phyloP scores from a whole-genome alignment of 441 rosid genomes.

The Populus hybrid region DNA sequence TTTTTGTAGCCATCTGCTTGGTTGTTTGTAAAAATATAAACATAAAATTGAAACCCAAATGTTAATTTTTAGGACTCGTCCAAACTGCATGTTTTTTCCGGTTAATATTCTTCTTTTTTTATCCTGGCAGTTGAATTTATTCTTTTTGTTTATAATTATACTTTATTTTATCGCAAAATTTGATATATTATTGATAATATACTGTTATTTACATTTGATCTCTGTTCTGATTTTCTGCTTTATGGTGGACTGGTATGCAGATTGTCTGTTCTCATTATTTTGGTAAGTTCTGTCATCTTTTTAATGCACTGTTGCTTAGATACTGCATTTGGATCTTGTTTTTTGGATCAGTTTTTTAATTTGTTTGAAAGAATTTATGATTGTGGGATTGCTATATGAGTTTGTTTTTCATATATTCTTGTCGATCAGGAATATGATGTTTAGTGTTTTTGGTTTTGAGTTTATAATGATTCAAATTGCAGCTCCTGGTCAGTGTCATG shows the following conservation, averaged over 20 bases:
- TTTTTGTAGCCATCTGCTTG: neutral
- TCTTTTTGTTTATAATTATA: too few relatives aligned
- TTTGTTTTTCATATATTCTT: neutral
- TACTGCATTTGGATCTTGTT: neutral
- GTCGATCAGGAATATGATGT: neutral
- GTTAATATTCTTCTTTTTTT: too few relatives aligned
- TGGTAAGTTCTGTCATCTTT: constrained; percentile 29
- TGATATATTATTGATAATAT: neutral
- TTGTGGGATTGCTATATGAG: neutral
- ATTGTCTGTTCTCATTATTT: constrained; percentile 35
- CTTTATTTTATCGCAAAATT: neutral
- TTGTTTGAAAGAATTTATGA: neutral
- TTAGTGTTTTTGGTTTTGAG: neutral
- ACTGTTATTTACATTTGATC: neutral
- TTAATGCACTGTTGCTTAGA: neutral
- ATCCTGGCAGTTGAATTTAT: neutral
- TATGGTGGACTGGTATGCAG: constrained; percentile 24
- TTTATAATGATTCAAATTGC: neutral
- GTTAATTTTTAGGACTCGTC: neutral
- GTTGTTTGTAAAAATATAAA: neutral
- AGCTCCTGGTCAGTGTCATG: neutral
- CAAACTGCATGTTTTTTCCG: neutral
- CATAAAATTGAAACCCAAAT: neutral
- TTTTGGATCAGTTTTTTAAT: neutral
- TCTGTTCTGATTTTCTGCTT: constrained; percentile 7